phyloP scores from a whole-genome alignment of 768 basidiomycete species.

The Lactarius deliciosus region DNA sequence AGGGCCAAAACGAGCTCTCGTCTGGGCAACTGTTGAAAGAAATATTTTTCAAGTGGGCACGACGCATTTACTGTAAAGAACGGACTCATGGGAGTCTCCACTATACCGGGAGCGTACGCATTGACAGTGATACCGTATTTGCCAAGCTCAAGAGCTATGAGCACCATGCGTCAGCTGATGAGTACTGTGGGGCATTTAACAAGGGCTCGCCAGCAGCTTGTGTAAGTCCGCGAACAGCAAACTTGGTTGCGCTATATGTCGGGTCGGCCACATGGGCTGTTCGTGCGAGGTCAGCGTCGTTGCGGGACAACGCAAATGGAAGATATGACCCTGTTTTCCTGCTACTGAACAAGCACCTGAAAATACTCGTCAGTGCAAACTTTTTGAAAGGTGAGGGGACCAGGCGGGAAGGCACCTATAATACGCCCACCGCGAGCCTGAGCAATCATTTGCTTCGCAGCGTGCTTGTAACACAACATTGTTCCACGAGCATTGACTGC shows the following conservation, averaged over 20 bases:
- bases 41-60: background rate
- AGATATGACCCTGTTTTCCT: slow-evolving; percentile 23
- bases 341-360: slow-evolving; percentile 16
- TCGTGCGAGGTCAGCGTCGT: background rate
- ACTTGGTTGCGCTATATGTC: slow-evolving; percentile 30
- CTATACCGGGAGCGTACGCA: slow-evolving; percentile 31
- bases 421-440: slow-evolving; percentile 27
- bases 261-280: background rate
- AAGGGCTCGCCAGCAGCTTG: slow-evolving; percentile 25
- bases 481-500: slow-evolving; percentile 21
- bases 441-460: slow-evolving; percentile 32
- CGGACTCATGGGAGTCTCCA: slow-evolving; percentile 30
- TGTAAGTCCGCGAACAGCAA: slow-evolving; percentile 32
- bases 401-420: slow-evolving; percentile 7
- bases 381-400: background rate
- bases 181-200: background rate
- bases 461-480: slow-evolving; percentile 33
- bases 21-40: background rate
- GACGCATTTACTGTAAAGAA: background rate
- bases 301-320: background rate
- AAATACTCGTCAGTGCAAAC: background rate
- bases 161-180: background rate
- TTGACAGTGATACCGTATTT: slow-evolving; percentile 31
- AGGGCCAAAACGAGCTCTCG: background rate
- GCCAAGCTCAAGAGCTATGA: slow-evolving; percentile 29